Evolutionary conservation across 1,284 basidiomycete species (phyloP), one percentile per base, ranked within the genome.

Genomic region (Apiotrichum sp.): DNA sequence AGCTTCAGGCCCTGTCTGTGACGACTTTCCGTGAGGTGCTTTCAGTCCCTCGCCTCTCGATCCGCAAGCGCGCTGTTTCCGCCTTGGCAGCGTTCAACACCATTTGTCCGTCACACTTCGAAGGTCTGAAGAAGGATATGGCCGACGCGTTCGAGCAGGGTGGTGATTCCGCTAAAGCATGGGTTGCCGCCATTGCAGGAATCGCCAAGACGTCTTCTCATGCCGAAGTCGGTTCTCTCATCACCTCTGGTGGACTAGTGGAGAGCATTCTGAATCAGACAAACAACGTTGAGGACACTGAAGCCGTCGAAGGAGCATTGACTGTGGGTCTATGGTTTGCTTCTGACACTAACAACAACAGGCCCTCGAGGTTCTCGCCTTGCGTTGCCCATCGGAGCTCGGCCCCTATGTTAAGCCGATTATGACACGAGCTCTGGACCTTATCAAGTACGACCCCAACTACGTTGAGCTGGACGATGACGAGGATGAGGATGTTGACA

Each of bases 391-490:
- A 0, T 78, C 82, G 2, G 92, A 95, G 67, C 82, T 89, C 29
- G 84, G 86, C 0, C 80, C 86, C 0, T 90, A 86, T 69, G 76
- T 97, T 43, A 76, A 77, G 40, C 73, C 81, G 7, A 86, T 93
- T 61, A 81, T 89, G 13, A 82, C 86, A 55, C 78, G 82, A 11
- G 88, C 86, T 2, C 82, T 82, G 38, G 82, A 85, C 61, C 86
- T 86, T 62, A 87, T 98, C 78, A 93, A 91, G 73, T 88, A 93
- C 72, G 95, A 99, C 71, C 95, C 96, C 1, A 98, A 97, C 68
- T 96, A 95, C 66, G 89, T 80, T 13, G 78, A 88, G 11, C 81
- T 77, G 31, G 86, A 82, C 38, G 84, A 85, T 40, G 87, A 86
- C 49, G 89, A 89, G 51, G 22, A 22, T 22, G 22, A 22, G 22